These are phyloP conservation scores for Coniochaeta sp. DNA, from an alignment of 2,329 filamentous ascomycete genomes.

Conservation along the genomic window DNA sequence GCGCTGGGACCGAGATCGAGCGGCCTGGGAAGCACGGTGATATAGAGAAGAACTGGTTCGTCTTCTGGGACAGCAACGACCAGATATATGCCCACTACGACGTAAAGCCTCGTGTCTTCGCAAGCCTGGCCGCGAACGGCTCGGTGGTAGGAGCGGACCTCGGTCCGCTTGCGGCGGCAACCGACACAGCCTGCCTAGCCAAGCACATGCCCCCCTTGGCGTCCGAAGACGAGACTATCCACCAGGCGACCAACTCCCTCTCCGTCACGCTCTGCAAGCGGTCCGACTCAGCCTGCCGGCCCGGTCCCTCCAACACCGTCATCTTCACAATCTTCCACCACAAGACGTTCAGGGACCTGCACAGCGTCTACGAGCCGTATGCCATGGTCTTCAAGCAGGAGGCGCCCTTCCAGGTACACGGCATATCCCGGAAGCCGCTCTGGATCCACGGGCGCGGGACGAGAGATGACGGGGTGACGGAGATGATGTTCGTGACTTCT, in stretches of 20 bases:
- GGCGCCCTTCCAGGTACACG: constrained; percentile 42
- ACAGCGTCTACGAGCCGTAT: constrained; percentile 49
- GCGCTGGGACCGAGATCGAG: constrained; percentile 39
- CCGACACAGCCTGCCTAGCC: constrained; percentile 37
- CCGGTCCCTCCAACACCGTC: constrained; percentile 41
- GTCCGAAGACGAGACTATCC: constrained; percentile 36
- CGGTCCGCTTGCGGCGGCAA: constrained; percentile 22
- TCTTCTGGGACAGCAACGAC: constrained; percentile 47
- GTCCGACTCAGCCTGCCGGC: constrained; percentile 33
- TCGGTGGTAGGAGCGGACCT: constrained; percentile 43
- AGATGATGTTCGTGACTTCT: constrained; percentile 52
- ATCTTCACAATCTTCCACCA: constrained; percentile 48
- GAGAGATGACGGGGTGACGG: constrained; percentile 19
- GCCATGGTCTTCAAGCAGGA: constrained; percentile 40
- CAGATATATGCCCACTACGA: constrained; percentile 47
- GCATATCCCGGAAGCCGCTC: constrained; percentile 39
- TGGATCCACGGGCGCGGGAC: constrained; percentile 45
- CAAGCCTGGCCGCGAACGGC: constrained; percentile 35
- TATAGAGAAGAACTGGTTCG: constrained; percentile 57
- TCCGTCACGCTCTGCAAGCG: constrained; percentile 46
- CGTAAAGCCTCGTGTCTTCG: constrained; percentile 41
- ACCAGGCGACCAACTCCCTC: constrained; percentile 54
- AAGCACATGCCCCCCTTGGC: constrained; percentile 32
- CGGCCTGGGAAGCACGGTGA: constrained; percentile 33
- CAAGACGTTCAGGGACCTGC: constrained; percentile 40